Percentiles rank a stretch among this genome's conserved stretches.
phyloP scores from a whole-genome alignment of 768 basidiomycete genomes.

The Russula sp. region DNA sequence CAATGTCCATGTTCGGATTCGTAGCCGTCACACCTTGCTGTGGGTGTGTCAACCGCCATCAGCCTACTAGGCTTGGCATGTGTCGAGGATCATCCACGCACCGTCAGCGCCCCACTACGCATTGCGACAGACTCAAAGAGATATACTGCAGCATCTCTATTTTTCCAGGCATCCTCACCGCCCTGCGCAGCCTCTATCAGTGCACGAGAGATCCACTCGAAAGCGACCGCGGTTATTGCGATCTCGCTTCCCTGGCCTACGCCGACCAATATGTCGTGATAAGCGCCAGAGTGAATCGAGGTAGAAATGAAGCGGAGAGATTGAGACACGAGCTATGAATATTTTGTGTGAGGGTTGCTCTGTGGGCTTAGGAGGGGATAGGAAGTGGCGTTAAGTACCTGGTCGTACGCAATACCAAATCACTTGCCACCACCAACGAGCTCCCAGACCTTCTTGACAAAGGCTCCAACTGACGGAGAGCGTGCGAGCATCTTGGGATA shows the following conservation, averaged over 20 bases:
- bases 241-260: conserved; percentile 32
- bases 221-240: conserved; percentile 71
- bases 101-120: conserved; percentile 79
- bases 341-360: background rate
- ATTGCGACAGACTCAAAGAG: conserved; percentile 88
- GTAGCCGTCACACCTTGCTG: conserved; percentile 89
- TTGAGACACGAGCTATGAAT: conserved; percentile 73
- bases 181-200: too few species aligned
- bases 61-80: background rate
- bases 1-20: conserved; percentile 87
- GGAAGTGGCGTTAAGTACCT: conserved; percentile 37
- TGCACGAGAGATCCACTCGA: conserved; percentile 36
- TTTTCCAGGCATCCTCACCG: conserved; percentile 42
- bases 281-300: conserved; percentile 64
- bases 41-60: too few species aligned
- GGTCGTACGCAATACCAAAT: conserved; percentile 67
- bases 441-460: conserved; percentile 44
- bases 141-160: conserved; percentile 91
- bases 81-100: conserved; percentile 30
- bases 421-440: conserved; percentile 27
- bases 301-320: conserved; percentile 52
- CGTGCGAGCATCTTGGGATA: conserved; percentile 30
- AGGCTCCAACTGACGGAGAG: conserved; percentile 55
- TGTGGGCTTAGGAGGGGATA: background rate
- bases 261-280: conserved; percentile 65